Evolutionary conservation across 331 rosid species (phyloP).

Genomic region (Acacia concinna): DNA sequence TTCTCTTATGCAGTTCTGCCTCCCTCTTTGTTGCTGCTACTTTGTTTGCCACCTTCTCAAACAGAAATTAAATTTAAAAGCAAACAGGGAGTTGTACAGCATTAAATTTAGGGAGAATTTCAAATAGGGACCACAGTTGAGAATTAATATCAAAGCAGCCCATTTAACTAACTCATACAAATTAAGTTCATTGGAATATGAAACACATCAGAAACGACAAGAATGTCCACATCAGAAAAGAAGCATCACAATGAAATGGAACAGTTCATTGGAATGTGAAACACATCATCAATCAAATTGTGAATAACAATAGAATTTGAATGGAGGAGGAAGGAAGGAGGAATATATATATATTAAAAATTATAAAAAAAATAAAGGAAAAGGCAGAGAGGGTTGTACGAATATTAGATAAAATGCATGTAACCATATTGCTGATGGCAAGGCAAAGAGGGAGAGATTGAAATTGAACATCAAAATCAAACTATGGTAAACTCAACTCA

Average conservation of each 20-base stretch:
- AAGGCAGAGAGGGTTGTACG: conserved; percentile 30
- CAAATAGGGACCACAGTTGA: no score
- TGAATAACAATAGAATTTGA: conserved; percentile 6
- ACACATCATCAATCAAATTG: neutral
- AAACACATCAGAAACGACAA: conserved; percentile 25
- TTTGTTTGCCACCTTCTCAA: no score
- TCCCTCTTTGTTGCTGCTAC: no score
- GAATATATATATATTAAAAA: neutral
- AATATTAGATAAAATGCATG: conserved; percentile 40
- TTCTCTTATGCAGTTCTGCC: no score
- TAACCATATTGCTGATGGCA: conserved; percentile 18
- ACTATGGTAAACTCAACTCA: conserved; percentile 49
- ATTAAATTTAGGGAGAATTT: no score
- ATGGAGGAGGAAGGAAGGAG: no score
- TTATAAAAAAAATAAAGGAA: neutral
- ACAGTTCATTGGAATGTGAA: conserved; percentile 14
- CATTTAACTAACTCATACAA: no score
- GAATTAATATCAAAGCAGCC: no score
- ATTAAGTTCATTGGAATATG: no score
- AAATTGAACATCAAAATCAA: conserved; percentile 49
- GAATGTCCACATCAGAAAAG: conserved; percentile 26
- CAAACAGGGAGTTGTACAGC: no score
- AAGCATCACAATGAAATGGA: conserved; percentile 5
- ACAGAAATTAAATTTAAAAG: no score
- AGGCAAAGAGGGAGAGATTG: conserved; percentile 37